phyloP scores from a whole-genome alignment of 2,329 filamentous ascomycete species.

The Venturiaceae sp. region DNA sequence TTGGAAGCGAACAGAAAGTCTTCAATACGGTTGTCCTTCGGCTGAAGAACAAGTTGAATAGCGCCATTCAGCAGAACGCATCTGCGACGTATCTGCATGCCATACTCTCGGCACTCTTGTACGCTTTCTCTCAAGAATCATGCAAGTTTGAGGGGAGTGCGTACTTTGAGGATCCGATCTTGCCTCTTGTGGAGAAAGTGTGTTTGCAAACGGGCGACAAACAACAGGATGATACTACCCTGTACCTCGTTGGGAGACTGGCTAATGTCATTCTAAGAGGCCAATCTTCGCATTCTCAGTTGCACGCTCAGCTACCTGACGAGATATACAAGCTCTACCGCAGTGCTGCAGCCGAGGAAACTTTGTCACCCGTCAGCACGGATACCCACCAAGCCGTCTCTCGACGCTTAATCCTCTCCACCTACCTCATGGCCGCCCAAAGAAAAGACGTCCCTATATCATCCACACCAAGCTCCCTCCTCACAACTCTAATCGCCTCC shows the following conservation, averaged over 20 bases:
- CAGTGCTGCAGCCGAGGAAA: slow-evolving; percentile 14
- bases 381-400: slow-evolving; percentile 23
- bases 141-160: slow-evolving; percentile 12
- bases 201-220: slow-evolving; percentile 20
- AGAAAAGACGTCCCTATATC: slow-evolving; percentile 24
- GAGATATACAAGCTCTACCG: slow-evolving; percentile 46
- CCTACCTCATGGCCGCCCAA: slow-evolving; percentile 45
- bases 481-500: slow-evolving; percentile 28
- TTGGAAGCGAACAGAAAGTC: slow-evolving; percentile 51
- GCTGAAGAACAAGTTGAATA: slow-evolving; percentile 52
- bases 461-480: slow-evolving; percentile 19
- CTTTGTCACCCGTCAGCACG: slow-evolving; percentile 20
- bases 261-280: slow-evolving; percentile 49
- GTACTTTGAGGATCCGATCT: slow-evolving; percentile 37
- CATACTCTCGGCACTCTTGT: slow-evolving; percentile 51
- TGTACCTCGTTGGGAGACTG: slow-evolving; percentile 52
- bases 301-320: slow-evolving; percentile 36
- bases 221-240: slow-evolving; percentile 35
- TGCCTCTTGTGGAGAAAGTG: slow-evolving; percentile 30
- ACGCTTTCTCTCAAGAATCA: slow-evolving; percentile 44
- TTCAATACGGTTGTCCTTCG: slow-evolving; percentile 55
- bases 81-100: slow-evolving; percentile 46
- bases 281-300: slow-evolving; percentile 37
- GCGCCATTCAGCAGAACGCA: slow-evolving; percentile 42
- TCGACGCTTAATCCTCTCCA: slow-evolving; percentile 45